Base-by-base conservation (phyloP, 305 asterid species). In the Plantago rigida region DNA sequence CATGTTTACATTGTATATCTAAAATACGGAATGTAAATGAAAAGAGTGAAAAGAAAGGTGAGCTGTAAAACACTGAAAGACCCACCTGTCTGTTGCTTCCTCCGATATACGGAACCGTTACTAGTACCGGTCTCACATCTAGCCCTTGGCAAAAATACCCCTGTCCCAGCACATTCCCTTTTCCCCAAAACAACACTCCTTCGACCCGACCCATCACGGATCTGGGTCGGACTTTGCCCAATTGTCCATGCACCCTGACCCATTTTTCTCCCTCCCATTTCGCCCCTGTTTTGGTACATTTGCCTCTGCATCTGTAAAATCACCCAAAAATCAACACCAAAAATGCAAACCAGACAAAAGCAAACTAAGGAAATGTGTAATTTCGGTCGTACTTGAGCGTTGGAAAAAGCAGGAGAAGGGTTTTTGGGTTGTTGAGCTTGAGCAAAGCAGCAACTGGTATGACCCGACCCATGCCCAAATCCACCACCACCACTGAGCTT, bases 131-230 rank as follows among this genome's bases (percentile, higher is more conserved):
- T 52, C 2, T 17, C 61, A 52, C 50, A 71, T 12, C 64, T 85
- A 68, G 79, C 65, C 66, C 89, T 75, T 1, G 96, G 96, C 75
- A 87, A 52, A 64, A 87, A 87, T 13, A 85, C 94, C n/a, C 96
- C 96, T 14, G 96, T 87, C 36, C 96, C 96, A 29, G 79, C 71
- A 51, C 90, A 73, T 47, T 47, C 76, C 61, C 29, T 66, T 60
- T 62, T 75, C 61, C 56, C 52, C 52, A 48, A 14, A 14, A 15
- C 56, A 10, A 31, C 74, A 62, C 71, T 65, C 65, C 60, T 56
- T 63, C 51, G 7, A 62, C 66, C n/a, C 69, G 75, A 4, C 73
- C 72, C 53, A 44, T 44, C 6, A 53, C 66, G 14, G 62, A 44
- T 17, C 58, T 75, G 66, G 61, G 47, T 13, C 58, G 75, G 66